These are phyloP conservation scores for Leccinum proliferum DNA, from an alignment of 1,284 basidiomycete genomes.

Conservation along the genomic window DNA sequence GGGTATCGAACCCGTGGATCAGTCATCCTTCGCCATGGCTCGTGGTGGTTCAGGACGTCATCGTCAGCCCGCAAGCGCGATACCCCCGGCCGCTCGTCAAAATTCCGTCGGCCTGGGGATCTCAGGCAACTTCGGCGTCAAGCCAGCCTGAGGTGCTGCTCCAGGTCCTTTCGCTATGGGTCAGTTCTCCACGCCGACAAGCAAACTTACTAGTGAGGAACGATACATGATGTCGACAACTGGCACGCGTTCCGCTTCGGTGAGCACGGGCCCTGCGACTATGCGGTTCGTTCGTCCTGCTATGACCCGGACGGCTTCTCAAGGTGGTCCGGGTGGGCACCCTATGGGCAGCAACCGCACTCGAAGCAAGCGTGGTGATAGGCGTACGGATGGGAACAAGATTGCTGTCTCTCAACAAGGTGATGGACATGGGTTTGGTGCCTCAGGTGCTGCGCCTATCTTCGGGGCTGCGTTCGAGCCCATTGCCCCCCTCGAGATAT, in stretches of 20 bases:
- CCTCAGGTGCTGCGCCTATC: constrained; percentile 6
- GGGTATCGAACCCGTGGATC: constrained; percentile 79
- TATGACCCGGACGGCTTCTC: constrained; percentile 74
- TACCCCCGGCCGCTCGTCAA: constrained; percentile 42
- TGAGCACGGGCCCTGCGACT: constrained; percentile 36
- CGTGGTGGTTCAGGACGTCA: constrained; percentile 62
- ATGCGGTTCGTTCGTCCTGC: constrained; percentile 46
- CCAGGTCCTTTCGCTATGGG: constrained; percentile 62
- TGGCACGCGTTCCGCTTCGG: constrained; percentile 41
- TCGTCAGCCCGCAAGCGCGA: constrained; percentile 37
- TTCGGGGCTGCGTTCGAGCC: constrained; percentile 41
- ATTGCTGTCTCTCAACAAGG: constrained; percentile 22
- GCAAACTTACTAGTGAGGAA: constrained; percentile 68
- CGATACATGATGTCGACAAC: constrained; percentile 52
- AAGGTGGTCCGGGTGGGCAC: constrained; percentile 54
- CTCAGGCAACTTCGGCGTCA: constrained; percentile 30
- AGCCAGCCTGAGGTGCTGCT: constrained; percentile 30
- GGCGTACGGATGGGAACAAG: constrained; percentile 47
- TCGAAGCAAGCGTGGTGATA: constrained; percentile 69
- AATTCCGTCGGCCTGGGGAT: constrained; percentile 57
- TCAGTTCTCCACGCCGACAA: constrained; percentile 56
- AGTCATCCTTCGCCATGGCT: constrained; percentile 42
- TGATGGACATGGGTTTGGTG: constrained; percentile 29
- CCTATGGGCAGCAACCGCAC: constrained; percentile 54
- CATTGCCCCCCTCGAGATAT: constrained; percentile 70